Percentiles rank a stretch among this genome's conserved stretches.
Evolutionary conservation across 2,329 filamentous ascomycete species (phyloP).

Genomic region (Scedosporium boydii): DNA sequence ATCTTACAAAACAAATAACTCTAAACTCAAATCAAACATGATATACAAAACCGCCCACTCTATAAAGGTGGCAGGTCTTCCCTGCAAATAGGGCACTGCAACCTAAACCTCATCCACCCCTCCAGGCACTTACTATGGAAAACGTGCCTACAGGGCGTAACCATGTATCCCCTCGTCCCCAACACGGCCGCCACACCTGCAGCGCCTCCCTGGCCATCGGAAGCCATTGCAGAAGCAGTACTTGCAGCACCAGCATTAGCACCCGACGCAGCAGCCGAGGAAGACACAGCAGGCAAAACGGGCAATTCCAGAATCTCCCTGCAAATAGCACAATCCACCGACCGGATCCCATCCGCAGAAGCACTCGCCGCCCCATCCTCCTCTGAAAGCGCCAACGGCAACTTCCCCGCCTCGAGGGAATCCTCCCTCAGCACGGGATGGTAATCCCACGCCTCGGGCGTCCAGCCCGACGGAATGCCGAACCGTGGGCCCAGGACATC

Average conservation of each 20-base stretch:
- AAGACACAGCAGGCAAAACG: slow-evolving; percentile 50
- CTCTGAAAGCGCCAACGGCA: slow-evolving; percentile 49
- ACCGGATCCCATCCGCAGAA: slow-evolving; percentile 22
- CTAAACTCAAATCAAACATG: neutral
- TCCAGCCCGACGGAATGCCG: slow-evolving; percentile 62
- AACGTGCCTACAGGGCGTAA: slow-evolving; percentile 91
- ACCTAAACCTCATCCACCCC: slow-evolving; percentile 86
- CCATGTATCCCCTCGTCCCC: slow-evolving; percentile 82
- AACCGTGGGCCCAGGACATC: slow-evolving; percentile 83
- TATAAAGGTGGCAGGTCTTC: slow-evolving; percentile 80
- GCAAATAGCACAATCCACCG: slow-evolving; percentile 90
- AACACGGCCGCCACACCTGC: slow-evolving; percentile 58
- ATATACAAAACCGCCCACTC: slow-evolving; percentile 10
- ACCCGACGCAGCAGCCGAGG: neutral
- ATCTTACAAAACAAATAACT: neutral
- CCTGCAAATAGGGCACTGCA: slow-evolving; percentile 93
- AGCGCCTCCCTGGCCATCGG: slow-evolving; percentile 28
- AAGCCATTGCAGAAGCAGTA: neutral
- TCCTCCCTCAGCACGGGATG: slow-evolving; percentile 83
- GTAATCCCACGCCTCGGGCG: slow-evolving; percentile 82
- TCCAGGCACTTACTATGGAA: slow-evolving; percentile 90
- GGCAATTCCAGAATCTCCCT: slow-evolving; percentile 86
- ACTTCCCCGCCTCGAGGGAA: slow-evolving; percentile 64
- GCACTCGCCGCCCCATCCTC: neutral
- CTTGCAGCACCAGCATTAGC: neutral